Conservation (phyloP, 1,139 yeast genomes). For the Scheffersomyces insectosa region DNA sequence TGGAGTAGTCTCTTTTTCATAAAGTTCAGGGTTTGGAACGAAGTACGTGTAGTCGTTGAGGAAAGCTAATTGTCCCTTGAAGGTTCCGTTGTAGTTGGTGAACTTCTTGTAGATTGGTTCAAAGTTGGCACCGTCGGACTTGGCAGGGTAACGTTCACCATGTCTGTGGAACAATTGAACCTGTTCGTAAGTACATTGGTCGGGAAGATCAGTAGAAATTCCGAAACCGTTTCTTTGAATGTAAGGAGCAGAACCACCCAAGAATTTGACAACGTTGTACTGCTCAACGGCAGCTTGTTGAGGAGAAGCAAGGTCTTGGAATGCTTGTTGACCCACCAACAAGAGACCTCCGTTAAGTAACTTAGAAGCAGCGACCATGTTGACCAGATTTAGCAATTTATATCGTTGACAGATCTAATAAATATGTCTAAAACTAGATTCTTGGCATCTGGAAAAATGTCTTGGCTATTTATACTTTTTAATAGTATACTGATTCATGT, state of each 20-base stretch:
- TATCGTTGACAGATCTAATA: too few species aligned
- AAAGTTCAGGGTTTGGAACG: conserved; percentile 10
- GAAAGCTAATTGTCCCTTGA: conserved; percentile 13
- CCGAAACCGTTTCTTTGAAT: conserved; percentile 36
- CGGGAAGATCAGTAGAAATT: conserved; percentile 33
- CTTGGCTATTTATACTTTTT: too few species aligned
- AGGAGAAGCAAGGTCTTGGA: conserved; percentile 25
- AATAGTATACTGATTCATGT: too few species aligned
- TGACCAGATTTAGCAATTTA: background rate
- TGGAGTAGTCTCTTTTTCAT: conserved; percentile 31
- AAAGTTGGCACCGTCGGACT: conserved; percentile 21
- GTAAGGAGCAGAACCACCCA: conserved; percentile 41
- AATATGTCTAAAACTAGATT: too few species aligned
- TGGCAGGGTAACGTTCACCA: conserved; percentile 39
- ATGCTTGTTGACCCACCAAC: conserved; percentile 11
- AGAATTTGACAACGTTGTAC: conserved; percentile 31
- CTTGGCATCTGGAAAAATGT: too few species aligned
- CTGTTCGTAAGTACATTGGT: conserved; percentile 33
- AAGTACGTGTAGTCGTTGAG: conserved; percentile 14
- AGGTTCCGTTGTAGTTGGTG: conserved; percentile 16
- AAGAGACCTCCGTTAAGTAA: conserved; percentile 15
- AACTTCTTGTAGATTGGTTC: conserved; percentile 24
- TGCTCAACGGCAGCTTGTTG: conserved; percentile 30
- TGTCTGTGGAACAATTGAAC: conserved; percentile 38
- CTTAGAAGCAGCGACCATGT: conserved; percentile 15